Base-by-base conservation (phyloP, 129 eudicot genomes). In the Centella asiatica region DNA sequence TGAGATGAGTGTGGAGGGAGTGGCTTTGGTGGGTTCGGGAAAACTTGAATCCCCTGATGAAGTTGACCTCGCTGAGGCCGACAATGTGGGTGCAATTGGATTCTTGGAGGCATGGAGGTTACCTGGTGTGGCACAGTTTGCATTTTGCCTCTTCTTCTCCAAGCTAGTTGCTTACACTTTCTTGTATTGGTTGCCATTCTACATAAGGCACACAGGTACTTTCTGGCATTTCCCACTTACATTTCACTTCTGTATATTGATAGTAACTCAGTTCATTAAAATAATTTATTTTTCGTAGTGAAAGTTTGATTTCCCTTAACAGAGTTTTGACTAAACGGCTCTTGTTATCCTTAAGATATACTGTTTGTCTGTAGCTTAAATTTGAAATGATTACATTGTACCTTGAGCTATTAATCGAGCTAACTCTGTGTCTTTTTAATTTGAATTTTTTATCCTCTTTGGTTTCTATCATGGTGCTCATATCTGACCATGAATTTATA, bases 111-210 rank as follows among this genome's bases (percentile, higher is more conserved):
- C 99, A 0, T 93, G 99, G 99, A 87, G 69, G 57, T 72, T 93
- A 59, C 99, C 96, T 0, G 78, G 89, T 27, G 99, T 93, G 37
- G 85, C 84, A 24, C 80, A 90, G 26, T 93, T 73, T 66, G 89
- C 99, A 4, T 78, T 88, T 54, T 93, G 96, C 76, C 69, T 93
- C 62, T 87, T 93, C 66, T 88, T 88, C 80, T 87, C 99, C 14
- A 93, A 93, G 88, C 96, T 93, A 6, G 99, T 93, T 52, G 99
- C 96, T 6, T 93, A 93, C 65, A 88, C 99, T 17, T 93, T 93
- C 77, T 72, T 93, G 75, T 93, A 93, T 76, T 93, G 99, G 99
- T 67, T 93, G 70, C 99, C 99, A 14, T 93, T 93, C 75, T 93
- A 93, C 86, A 69, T 85, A 27, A 75, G 95, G 55, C 86, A 93